Base-by-base conservation (phyloP, 768 basidiomycete genomes). In the Pisolithus microcarpus region DNA sequence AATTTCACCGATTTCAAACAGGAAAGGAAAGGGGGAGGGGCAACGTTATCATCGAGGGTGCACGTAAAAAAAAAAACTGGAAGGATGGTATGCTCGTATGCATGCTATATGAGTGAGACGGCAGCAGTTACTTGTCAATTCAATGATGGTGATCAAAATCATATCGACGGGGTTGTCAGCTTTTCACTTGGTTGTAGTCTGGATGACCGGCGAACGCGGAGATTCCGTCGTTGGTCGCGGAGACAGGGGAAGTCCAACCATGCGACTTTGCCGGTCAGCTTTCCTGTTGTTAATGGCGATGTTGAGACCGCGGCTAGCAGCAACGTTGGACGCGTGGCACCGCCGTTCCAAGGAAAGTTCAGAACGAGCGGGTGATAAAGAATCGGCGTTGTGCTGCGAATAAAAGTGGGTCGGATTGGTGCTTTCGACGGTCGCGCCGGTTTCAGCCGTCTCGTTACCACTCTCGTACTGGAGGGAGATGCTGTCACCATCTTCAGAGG, bases 221-320 rank as follows among this genome's bases (percentile, higher is more conserved):
- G 49, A 43, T 9, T 61, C 61, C 3, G 46, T 26, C 11, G 52
- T 57, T 6, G 60, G 63, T 45, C 69, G 61, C 30, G 72, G 71
- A 10, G 75, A 76, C 42, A 69, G 53, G 1, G 85, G 84, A n/a
- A 87, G 69, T 10, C 83, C 83, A 24, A 81, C 72, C 66, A 84
- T 73, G 53, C 76, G 76, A 51, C 83, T 84, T 43, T 84, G 78
- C 52, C 84, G 76, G 61, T 82, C 81, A 19, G 77, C 75, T 57
- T 77, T 76, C 53, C 80, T 79, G 24, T 71, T 71, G 23, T 71
- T 71, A 11, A 81, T 72, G 5, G 77, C 70, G 21, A 90, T 75
- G 60, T 85, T 84, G 50, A 91, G 66, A n/a, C 87, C 87, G 55
- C 82, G 78, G 46, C 73, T 78, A 16, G 82, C 82, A 15, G 88